phyloP scores from a whole-genome alignment of 371 early-diverging fungal genomes.

The Gilbertella persicaria region DNA sequence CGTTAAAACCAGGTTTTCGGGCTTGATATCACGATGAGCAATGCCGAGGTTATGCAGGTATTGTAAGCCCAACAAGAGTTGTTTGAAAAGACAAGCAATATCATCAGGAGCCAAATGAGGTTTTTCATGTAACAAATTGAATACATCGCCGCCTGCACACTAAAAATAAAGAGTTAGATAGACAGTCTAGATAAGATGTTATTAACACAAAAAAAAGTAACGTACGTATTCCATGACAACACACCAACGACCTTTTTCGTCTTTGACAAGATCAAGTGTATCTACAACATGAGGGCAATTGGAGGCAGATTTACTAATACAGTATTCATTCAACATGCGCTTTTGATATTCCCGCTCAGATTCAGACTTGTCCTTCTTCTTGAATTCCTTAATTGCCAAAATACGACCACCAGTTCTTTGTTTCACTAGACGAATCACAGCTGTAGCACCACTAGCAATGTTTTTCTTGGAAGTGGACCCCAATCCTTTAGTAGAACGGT shows the following conservation, averaged over 20 bases:
- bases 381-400: slow-evolving; percentile 67
- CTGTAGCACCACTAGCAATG: slow-evolving; percentile 51
- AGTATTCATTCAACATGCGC: slow-evolving; percentile 73
- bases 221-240: slow-evolving; percentile 73
- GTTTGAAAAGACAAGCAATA: slow-evolving; percentile 69
- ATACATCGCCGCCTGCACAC: slow-evolving; percentile 68
- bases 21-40: slow-evolving; percentile 84
- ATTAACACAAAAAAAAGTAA: not conserved
- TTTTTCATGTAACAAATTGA: slow-evolving; percentile 48
- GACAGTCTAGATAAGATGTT: not conserved
- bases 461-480: slow-evolving; percentile 39
- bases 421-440: slow-evolving; percentile 46
- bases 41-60: slow-evolving; percentile 96
- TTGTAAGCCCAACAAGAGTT: slow-evolving; percentile 92
- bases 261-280: slow-evolving; percentile 70
- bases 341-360: slow-evolving; percentile 66
- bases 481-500: slow-evolving; percentile 26
- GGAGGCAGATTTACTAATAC: slow-evolving; percentile 65
- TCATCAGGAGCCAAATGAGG: slow-evolving; percentile 46
- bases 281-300: slow-evolving; percentile 70
- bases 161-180: slow-evolving; percentile 7
- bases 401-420: slow-evolving; percentile 25
- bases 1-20: slow-evolving; percentile 92
- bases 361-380: slow-evolving; percentile 56
- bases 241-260: slow-evolving; percentile 61